Evolutionary conservation across 179 eudicot species (phyloP).

Genomic region (Spergularia azorica): DNA sequence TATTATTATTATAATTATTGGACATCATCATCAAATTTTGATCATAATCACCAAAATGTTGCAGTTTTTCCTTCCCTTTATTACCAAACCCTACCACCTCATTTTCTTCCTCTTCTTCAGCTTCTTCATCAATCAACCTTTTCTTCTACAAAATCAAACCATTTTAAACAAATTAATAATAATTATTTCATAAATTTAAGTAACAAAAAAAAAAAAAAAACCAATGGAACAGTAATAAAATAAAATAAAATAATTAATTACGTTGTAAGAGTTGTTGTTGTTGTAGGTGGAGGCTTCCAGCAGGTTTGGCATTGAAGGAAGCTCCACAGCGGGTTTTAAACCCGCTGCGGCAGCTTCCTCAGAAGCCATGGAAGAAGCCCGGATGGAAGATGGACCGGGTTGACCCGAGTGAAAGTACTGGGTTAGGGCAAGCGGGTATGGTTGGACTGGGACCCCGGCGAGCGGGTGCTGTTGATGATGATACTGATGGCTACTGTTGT

Average conservation of each 20-base stretch:
- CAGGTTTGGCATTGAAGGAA: conserved; percentile 60
- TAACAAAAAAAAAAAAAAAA: neutral
- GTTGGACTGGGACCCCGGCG: conserved; percentile 20
- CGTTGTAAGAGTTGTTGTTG: conserved; percentile 20
- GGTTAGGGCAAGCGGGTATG: conserved; percentile 4
- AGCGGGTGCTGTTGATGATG: conserved; percentile 3
- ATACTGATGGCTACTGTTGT: neutral
- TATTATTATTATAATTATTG: neutral
- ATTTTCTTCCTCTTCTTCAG: neutral
- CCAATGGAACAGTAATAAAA: conserved; percentile 15
- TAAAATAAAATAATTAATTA: neutral
- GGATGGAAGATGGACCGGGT: conserved; percentile 4
- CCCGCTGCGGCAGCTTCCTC: neutral
- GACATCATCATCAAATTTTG: neutral
- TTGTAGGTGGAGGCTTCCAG: neutral
- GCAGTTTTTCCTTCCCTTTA: conserved; percentile 15
- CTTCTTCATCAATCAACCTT: conserved; percentile 35
- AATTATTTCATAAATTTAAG: neutral
- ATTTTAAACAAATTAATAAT: neutral
- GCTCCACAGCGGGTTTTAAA: conserved; percentile 32
- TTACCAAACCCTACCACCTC: conserved; percentile 31
- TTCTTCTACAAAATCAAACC: conserved; percentile 42
- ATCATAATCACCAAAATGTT: conserved; percentile 7
- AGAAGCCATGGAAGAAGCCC: neutral
- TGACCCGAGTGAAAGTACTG: conserved; percentile 24